A percentile compares a stretch with the other conserved stretches of the same genome.
Evolutionary conservation across 2,329 filamentous ascomycete genomes (phyloP).

Genomic region (Curvularia eragrostidis): DNA sequence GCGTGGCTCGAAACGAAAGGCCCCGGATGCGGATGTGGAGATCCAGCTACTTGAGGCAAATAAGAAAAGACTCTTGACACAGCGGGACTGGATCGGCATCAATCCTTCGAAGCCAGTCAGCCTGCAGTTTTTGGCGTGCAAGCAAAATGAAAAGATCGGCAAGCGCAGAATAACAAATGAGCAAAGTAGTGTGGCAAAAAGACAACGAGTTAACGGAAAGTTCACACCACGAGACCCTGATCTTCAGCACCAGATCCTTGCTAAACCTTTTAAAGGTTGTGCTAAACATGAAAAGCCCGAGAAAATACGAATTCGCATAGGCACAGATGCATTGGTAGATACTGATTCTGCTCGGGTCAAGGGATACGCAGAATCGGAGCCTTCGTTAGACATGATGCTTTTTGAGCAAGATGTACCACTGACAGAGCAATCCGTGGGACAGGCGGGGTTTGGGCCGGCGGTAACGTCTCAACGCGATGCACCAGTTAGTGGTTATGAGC

Average conservation of each 20-base stretch:
- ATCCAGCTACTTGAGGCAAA: conserved; percentile 35
- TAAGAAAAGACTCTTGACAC: conserved; percentile 39
- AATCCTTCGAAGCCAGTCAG: conserved; percentile 36
- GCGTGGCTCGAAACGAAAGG: conserved; percentile 14
- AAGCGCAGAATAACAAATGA: conserved; percentile 41
- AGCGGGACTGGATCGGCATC: conserved; percentile 47
- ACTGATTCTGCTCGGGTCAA: conserved; percentile 23
- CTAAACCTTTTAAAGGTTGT: conserved; percentile 17
- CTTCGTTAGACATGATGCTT: conserved; percentile 46
- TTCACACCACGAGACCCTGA: conserved; percentile 1
- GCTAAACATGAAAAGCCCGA: conserved; percentile 23
- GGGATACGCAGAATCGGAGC: conserved; percentile 17
- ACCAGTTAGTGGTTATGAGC: conserved; percentile 6
- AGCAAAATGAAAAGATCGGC: conserved; percentile 40
- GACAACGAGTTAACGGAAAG: not conserved
- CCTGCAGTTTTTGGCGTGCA: conserved; percentile 35
- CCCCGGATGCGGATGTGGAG: conserved; percentile 20
- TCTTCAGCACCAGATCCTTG: conserved; percentile 6
- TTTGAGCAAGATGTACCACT: conserved; percentile 39
- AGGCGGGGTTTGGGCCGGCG: conserved; percentile 5
- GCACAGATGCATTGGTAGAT: conserved; percentile 44
- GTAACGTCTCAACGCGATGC: conserved; percentile 9
- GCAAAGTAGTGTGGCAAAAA: conserved; percentile 7
- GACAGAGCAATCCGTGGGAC: conserved; percentile 11
- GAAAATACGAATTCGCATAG: conserved; percentile 46